A percentile compares a stretch with the other conserved stretches of the same genome.
phyloP scores from a whole-genome alignment of 2,329 filamentous ascomycete species.

The Trichocomaceae sp. region DNA sequence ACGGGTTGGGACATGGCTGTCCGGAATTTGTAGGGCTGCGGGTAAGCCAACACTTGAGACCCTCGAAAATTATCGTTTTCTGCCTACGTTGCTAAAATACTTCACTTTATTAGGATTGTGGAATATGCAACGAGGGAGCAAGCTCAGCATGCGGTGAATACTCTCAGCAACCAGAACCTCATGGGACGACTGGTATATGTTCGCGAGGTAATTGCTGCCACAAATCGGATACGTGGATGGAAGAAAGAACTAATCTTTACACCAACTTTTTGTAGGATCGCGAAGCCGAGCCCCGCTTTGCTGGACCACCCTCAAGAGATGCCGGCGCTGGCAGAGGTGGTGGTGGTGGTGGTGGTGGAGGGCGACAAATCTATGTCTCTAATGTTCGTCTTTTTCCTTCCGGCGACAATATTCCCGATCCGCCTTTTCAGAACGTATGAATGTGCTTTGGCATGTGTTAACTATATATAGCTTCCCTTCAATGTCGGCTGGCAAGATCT shows the following conservation, averaged over 20 bases:
- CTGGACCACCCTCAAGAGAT: conserved; percentile 63
- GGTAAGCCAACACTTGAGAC: conserved; percentile 57
- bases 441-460: not conserved
- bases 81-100: not conserved
- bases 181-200: conserved; percentile 99
- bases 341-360: conserved; percentile 52
- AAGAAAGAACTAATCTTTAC: not conserved
- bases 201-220: conserved; percentile 63
- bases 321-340: conserved; percentile 50
- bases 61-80: not conserved
- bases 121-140: conserved; percentile 99
- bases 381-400: conserved; percentile 68
- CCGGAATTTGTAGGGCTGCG: conserved; percentile 97
- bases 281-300: conserved; percentile 95
- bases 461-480: conserved; percentile 70
- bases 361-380: conserved; percentile 91
- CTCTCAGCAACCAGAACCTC: conserved; percentile 97
- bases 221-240: not conserved
- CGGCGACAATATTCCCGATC: conserved; percentile 19
- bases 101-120: conserved; percentile 68
- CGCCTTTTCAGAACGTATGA: not conserved
- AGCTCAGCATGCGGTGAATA: conserved; percentile 94
- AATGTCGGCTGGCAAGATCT: conserved; percentile 98
- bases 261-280: conserved; percentile 63
- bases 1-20: conserved; percentile 93